Conservation (phyloP, 805 yeast species). For the Nakazawaea ernobii region DNA sequence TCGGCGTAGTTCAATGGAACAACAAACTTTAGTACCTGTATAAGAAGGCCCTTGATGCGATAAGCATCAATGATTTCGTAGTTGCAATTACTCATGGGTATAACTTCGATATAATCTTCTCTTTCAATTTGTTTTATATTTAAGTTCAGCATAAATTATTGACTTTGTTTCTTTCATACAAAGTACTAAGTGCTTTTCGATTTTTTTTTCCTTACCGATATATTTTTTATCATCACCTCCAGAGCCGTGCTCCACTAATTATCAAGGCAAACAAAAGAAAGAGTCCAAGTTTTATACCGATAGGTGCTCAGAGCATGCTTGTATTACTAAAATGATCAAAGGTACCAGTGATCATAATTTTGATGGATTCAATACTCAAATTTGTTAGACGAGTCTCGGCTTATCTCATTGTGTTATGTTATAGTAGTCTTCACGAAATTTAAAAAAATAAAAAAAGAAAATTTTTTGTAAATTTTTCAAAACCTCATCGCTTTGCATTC, state of each 20-base stretch:
- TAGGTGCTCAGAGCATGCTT: too few species aligned
- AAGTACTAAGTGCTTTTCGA: not conserved
- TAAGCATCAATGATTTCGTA: constrained; percentile 11
- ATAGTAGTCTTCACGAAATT: too few species aligned
- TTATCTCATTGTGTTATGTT: too few species aligned
- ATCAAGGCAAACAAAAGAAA: not conserved
- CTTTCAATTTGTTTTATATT: not conserved
- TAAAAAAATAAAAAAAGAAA: too few species aligned
- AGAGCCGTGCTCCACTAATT: not conserved
- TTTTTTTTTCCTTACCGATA: not conserved
- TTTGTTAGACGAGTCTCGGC: too few species aligned
- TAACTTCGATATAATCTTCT: not conserved
- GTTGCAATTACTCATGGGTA: not conserved
- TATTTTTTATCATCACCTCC: not conserved
- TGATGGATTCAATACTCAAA: too few species aligned
- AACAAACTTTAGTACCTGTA: constrained; percentile 16
- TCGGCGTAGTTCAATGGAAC: constrained; percentile 23
- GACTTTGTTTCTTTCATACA: not conserved
- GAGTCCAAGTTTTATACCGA: too few species aligned
- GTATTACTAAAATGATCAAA: too few species aligned
- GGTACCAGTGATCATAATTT: too few species aligned
- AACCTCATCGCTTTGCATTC: too few species aligned
- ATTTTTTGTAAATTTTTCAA: too few species aligned
- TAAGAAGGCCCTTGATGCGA: constrained; percentile 14
- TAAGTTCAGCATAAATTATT: not conserved